Conservation (phyloP, 1,139 yeast species). For the Protomyces inouyei region DNA sequence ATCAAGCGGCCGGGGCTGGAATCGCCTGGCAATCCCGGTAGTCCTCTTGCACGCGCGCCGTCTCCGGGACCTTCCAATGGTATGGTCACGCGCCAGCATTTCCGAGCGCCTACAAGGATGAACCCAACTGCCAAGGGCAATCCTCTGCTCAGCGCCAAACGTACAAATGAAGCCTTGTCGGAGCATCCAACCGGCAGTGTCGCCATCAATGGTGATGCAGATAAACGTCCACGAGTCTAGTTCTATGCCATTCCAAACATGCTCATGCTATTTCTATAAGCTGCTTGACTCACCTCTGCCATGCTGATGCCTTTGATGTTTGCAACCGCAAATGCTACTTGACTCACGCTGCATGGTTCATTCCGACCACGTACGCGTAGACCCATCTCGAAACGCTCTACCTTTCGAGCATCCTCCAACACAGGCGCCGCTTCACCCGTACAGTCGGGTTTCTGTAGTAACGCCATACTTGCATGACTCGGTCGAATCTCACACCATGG, state of each 20-base stretch:
- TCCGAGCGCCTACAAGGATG: conserved; percentile 15
- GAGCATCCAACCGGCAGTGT: conserved; percentile 18
- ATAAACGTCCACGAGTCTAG: not conserved
- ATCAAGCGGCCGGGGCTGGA: conserved; percentile 26
- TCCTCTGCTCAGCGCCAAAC: conserved; percentile 1
- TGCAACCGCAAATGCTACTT: conserved; percentile 74
- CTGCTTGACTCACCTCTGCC: conserved; percentile 53
- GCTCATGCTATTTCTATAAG: conserved; percentile 59
- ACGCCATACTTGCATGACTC: conserved; percentile 68
- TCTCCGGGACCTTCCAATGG: not conserved
- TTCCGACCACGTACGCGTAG: conserved; percentile 75
- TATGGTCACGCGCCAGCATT: conserved; percentile 9
- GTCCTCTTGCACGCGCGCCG: not conserved
- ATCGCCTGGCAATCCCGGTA: conserved; percentile 4
- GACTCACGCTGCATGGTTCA: conserved; percentile 82
- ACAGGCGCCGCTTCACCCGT: conserved; percentile 55
- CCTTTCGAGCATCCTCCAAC: conserved; percentile 42
- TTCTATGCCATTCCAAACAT: conserved; percentile 44
- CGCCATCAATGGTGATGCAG: conserved; percentile 6
- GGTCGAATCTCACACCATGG: conserved; percentile 97
- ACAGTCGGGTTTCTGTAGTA: conserved; percentile 41
- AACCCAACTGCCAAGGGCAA: not conserved
- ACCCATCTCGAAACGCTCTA: conserved; percentile 50
- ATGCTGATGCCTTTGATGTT: conserved; percentile 51
- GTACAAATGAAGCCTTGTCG: conserved; percentile 15